These are phyloP conservation scores for Diplodia seriata DNA, from an alignment of 2,329 filamentous ascomycete species.

Conservation along the genomic window DNA sequence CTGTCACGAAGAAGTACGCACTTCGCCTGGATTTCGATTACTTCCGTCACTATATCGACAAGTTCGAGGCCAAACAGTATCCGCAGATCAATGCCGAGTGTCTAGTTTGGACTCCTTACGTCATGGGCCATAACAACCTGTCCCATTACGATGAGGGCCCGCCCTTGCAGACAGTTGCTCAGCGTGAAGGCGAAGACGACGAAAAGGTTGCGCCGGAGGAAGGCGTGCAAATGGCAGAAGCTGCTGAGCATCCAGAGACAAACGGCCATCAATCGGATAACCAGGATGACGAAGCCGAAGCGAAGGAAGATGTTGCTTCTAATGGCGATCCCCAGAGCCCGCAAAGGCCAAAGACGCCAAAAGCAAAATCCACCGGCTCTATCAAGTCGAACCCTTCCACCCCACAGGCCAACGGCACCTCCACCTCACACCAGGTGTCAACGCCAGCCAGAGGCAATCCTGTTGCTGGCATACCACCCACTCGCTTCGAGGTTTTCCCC, in stretches of 20 bases:
- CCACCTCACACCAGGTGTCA: not conserved
- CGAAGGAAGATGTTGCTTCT: slow-evolving; percentile 9
- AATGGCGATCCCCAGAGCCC: slow-evolving; percentile 9
- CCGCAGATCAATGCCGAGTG: slow-evolving; percentile 81
- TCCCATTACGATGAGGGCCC: slow-evolving; percentile 84
- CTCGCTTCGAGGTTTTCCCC: slow-evolving; percentile 80
- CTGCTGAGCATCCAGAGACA: slow-evolving; percentile 7
- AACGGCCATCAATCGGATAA: slow-evolving; percentile 23
- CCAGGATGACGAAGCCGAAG: slow-evolving; percentile 7
- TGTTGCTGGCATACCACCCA: slow-evolving; percentile 65
- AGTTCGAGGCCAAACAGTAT: slow-evolving; percentile 88
- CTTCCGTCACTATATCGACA: slow-evolving; percentile 84
- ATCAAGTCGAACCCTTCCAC: slow-evolving; percentile 26
- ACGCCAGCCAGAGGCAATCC: slow-evolving; percentile 36
- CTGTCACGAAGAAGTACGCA: slow-evolving; percentile 85
- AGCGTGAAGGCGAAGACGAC: slow-evolving; percentile 73
- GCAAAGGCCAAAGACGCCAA: slow-evolving; percentile 23
- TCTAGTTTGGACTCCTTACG: slow-evolving; percentile 93
- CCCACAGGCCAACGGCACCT: slow-evolving; percentile 27
- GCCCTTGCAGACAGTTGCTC: slow-evolving; percentile 83
- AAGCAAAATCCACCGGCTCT: slow-evolving; percentile 8
- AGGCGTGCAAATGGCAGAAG: slow-evolving; percentile 49
- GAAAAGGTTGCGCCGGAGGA: slow-evolving; percentile 53
- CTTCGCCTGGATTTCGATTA: slow-evolving; percentile 85
- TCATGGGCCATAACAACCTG: slow-evolving; percentile 87